Base-by-base conservation (phyloP, 345 rosid species). In the Acer yangbiense region DNA sequence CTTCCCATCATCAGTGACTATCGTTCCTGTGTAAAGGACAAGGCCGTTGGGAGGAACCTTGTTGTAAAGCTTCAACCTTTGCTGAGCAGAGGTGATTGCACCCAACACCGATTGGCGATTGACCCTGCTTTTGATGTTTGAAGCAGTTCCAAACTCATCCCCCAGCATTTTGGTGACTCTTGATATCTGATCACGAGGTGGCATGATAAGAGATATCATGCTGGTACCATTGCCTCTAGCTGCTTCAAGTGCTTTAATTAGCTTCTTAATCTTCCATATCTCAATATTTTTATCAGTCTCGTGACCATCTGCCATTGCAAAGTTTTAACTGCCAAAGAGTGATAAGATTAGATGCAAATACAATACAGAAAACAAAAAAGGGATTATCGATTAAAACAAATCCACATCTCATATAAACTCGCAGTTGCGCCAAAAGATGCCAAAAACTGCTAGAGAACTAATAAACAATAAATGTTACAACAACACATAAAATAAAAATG, bases 181-280 rank as follows among this genome's bases (percentile, higher is more conserved):
- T 2, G 92, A 81, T 23, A 90, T 68, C 81, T 90, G 94, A 86
- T 90, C 94, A 58, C 88, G 88, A 17, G 94, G 92, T 32, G 94
- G 94, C 91, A 90, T 87, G 75, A 90, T 90, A 57, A 90, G 94
- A 29, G 94, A 90, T 63, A 90, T 90, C 94, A 90, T 90, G 90
- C 94, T 90, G 39, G 94, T 90, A 8, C 94, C 94, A 77, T 90
- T 90, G 72, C 94, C 94, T 71, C 92, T 80, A 43, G 94, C 94
- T 65, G 94, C 85, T 78, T 90, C 92, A 68, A 89, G 83, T 23
- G 94, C 92, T 79, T 87, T 89, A 61, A 90, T 90, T 72, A 90
- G 80, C 84, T 86, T 90, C 83, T 90, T 89, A 72, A 89, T 89
- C 86, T 90, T 90, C 94, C 94, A 90, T 78, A 89, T 87, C 85